phyloP scores from a whole-genome alignment of 805 yeast genomes.

The Yamadazyma scolyti region DNA sequence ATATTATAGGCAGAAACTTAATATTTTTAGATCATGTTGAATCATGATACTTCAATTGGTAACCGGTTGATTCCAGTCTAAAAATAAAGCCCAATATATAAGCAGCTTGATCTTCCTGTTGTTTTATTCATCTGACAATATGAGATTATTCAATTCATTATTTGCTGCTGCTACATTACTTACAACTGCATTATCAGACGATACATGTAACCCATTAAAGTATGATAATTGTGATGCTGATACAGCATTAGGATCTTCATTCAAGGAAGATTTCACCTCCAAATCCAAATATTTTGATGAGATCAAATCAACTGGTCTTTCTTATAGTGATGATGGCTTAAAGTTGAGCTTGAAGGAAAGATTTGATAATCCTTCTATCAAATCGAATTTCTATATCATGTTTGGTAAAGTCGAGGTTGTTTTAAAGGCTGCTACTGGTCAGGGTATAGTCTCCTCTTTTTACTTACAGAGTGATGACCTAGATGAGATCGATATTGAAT shows the following conservation, averaged over 20 bases:
- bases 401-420: conserved; percentile 79
- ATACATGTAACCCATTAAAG: conserved; percentile 28
- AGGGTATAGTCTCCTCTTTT: conserved; percentile 77
- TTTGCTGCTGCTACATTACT: conserved; percentile 6
- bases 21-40: too few relatives aligned
- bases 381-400: conserved; percentile 81
- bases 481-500: conserved; percentile 88
- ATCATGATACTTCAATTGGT: too few relatives aligned
- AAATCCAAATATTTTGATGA: conserved; percentile 18
- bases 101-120: too few relatives aligned
- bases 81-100: too few relatives aligned
- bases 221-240: conserved; percentile 22
- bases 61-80: too few relatives aligned
- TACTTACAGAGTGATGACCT: conserved; percentile 78
- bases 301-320: conserved; percentile 18
- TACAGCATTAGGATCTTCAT: conserved; percentile 25
- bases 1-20: too few relatives aligned
- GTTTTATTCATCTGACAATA: background rate
- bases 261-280: conserved; percentile 23
- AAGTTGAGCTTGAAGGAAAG: conserved; percentile 55
- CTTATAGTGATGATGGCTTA: conserved; percentile 55
- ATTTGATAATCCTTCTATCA: conserved; percentile 74
- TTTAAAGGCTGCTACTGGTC: conserved; percentile 70
- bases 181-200: conserved; percentile 2
- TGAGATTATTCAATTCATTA: conserved; percentile 8